Conservation (phyloP, 164 flowering plant genomes). For the Annona squamosa region DNA sequence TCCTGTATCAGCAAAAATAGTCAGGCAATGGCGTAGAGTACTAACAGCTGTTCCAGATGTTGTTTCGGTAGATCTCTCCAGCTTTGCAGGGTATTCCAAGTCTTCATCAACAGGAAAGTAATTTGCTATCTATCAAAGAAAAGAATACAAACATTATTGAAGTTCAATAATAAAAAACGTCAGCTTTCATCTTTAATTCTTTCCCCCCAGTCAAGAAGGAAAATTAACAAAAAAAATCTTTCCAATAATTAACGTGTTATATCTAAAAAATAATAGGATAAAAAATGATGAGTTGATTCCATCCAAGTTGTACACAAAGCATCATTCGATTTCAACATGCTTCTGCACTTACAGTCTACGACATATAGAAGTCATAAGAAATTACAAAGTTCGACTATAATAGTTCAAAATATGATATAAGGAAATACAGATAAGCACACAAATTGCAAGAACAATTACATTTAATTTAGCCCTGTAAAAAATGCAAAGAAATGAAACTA, state of each 20-base stretch:
- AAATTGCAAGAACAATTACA: neutral
- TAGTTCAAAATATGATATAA: neutral
- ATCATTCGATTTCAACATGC: neutral
- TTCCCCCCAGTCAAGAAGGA: neutral
- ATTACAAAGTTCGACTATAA: neutral
- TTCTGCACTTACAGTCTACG: neutral
- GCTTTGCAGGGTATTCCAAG: slow-evolving; percentile 87
- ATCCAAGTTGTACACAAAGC: neutral
- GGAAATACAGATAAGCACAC: neutral
- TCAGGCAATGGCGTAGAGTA: slow-evolving; percentile 15
- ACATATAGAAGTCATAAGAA: neutral
- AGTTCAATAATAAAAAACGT: neutral
- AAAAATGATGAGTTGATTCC: neutral
- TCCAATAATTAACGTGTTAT: neutral
- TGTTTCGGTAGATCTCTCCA: slow-evolving; percentile 52
- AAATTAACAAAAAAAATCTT: no score
- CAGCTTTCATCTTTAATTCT: neutral
- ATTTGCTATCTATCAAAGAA: slow-evolving; percentile 65
- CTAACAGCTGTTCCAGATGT: slow-evolving; percentile 47
- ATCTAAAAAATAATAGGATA: neutral
- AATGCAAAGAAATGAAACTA: neutral
- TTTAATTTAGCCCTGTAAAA: neutral
- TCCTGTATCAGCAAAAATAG: neutral
- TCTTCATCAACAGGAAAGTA: slow-evolving; percentile 83
- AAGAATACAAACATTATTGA: slow-evolving; percentile 1